Base-by-base conservation (phyloP, 1,284 basidiomycete genomes). In the Fomitopsis palustris region DNA sequence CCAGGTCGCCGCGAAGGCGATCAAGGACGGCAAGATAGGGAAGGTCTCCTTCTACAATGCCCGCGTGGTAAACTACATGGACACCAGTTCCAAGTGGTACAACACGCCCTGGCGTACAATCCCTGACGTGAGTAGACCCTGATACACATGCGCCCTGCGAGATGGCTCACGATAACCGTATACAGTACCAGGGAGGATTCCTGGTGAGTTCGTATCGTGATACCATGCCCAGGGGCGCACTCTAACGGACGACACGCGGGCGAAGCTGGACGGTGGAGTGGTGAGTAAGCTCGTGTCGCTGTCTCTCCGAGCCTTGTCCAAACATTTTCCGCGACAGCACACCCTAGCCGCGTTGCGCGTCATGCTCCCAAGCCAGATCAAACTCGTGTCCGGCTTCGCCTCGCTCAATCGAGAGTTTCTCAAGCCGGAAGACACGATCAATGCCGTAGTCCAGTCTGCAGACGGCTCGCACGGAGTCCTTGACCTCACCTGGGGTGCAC, bases 81-180 rank as follows among this genome's bases (percentile, higher is more conserved):
- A 84, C 62, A 77, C 83, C 66, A 80, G 82, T 19, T 84, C 80
- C 31, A 86, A 87, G 68, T 93, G 85, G 79, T 92, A 92, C 72
- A 87, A 90, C 52, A 93, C 90, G 0, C 82, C 86, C 29, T 94
- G 91, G 92, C 79, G 92, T 49, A 92, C 87, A 2, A 75, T 90
- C 56, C 91, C 92, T n/a, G 87, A 89, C 57, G 88, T 90, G 66
- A 69, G 85, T 78, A 25, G 27, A 25, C 42, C 41, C 56, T 59
- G 55, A 4, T 51, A 12, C 38, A 43, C 47, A 45, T 49, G 42
- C 52, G 43, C 23, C 35, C 21, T 37, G 35, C n/a, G 42, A 6
- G 14, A 47, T 31, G n/a, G 33, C 25, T 52, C 23, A 25, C 38
- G 39, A 43, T 29, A 29, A 43, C 29, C 7, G 19, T 33, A 23